Evolutionary conservation across 2,329 filamentous ascomycete genomes (phyloP).

Genomic region (Talaromyces sp.): DNA sequence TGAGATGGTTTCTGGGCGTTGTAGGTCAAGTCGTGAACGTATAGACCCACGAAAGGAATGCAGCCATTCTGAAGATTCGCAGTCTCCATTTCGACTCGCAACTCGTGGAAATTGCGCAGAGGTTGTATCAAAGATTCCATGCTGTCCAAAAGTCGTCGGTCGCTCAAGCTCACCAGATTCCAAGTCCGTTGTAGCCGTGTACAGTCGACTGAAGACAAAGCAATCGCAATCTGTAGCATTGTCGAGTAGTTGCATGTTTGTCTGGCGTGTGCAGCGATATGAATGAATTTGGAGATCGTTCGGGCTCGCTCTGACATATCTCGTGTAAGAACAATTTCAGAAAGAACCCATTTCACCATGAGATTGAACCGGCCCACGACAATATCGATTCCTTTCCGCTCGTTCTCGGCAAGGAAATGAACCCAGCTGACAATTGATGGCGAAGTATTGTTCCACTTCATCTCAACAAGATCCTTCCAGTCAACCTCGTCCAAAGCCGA

Average conservation of each 20-base stretch:
- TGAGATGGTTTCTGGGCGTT: slow-evolving; percentile 65
- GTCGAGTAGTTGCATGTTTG: slow-evolving; percentile 64
- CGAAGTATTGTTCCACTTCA: slow-evolving; percentile 60
- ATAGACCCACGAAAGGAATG: slow-evolving; percentile 66
- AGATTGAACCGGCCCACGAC: slow-evolving; percentile 67
- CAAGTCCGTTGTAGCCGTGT: slow-evolving; percentile 59
- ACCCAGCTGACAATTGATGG: slow-evolving; percentile 59
- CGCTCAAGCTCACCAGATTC: slow-evolving; percentile 55
- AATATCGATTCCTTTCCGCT: slow-evolving; percentile 60
- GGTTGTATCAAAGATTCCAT: slow-evolving; percentile 63
- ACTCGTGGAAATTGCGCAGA: slow-evolving; percentile 61
- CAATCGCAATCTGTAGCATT: slow-evolving; percentile 64
- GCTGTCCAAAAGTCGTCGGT: slow-evolving; percentile 56
- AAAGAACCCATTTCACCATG: slow-evolving; percentile 65
- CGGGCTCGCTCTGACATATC: slow-evolving; percentile 58
- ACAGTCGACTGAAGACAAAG: slow-evolving; percentile 60
- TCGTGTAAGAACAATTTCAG: slow-evolving; percentile 61
- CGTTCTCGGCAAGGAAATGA: slow-evolving; percentile 56
- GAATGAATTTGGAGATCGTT: slow-evolving; percentile 63
- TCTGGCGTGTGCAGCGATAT: slow-evolving; percentile 60
- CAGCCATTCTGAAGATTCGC: slow-evolving; percentile 59
- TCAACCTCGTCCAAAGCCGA: slow-evolving; percentile 65
- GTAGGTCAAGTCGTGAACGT: slow-evolving; percentile 66
- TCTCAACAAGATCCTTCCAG: slow-evolving; percentile 65
- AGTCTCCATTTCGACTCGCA: slow-evolving; percentile 64